phyloP scores from a whole-genome alignment of 805 yeast species.

The Lipomyces kockii region DNA sequence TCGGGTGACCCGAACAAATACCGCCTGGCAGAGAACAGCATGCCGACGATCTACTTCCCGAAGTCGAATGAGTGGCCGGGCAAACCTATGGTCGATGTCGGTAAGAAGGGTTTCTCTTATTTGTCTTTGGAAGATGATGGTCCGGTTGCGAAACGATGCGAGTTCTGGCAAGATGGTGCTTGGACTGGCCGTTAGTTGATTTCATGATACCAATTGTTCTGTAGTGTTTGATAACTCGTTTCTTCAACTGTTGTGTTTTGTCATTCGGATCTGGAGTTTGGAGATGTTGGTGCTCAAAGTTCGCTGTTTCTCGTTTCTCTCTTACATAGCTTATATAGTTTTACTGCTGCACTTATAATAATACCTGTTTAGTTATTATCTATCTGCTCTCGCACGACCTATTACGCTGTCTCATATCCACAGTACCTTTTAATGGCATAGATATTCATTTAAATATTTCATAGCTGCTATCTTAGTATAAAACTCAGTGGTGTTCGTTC shows the following conservation, averaged over 20 bases:
- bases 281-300: not conserved
- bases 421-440: not conserved
- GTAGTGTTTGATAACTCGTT: too few relatives aligned
- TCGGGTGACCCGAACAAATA: constrained; percentile 30
- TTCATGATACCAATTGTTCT: not conserved
- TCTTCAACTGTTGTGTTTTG: not conserved
- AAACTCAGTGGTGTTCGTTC: not conserved
- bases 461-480: too few relatives aligned
- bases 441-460: not conserved
- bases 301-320: not conserved
- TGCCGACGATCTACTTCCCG: constrained; percentile 14
- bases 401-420: not conserved
- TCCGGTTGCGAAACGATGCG: constrained; percentile 19
- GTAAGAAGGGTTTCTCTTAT: constrained; percentile 2
- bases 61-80: constrained; percentile 13
- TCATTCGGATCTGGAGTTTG: not conserved
- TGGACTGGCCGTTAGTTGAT: constrained; percentile 27
- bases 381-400: not conserved
- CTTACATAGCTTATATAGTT: not conserved
- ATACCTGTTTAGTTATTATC: not conserved
- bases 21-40: not conserved
- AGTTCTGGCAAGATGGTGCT: constrained; percentile 30
- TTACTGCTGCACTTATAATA: not conserved
- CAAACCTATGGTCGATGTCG: constrained; percentile 25
- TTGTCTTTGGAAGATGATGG: constrained; percentile 17